Percentiles rank a stretch among this genome's conserved stretches.
phyloP scores from a whole-genome alignment of 2,329 filamentous ascomycete species.

The Sarocladium brachiariae region DNA sequence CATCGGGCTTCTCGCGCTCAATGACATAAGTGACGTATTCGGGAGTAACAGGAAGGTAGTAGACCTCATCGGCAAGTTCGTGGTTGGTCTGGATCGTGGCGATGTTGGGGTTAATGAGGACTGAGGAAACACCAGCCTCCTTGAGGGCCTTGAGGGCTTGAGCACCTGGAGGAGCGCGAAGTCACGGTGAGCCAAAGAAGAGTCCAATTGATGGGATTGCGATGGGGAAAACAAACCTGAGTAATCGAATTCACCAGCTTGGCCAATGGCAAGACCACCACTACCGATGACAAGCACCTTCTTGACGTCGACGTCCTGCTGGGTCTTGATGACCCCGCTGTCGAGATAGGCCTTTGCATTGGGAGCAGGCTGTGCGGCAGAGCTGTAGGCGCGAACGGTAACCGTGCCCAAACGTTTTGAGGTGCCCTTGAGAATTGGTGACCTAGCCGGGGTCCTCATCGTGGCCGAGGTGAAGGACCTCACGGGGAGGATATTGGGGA shows the following conservation, averaged over 20 bases:
- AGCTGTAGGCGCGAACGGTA: slow-evolving; percentile 35
- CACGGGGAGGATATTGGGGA: slow-evolving; percentile 36
- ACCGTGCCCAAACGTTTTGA: slow-evolving; percentile 44
- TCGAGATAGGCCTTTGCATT: slow-evolving; percentile 82
- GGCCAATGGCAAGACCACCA: slow-evolving; percentile 92
- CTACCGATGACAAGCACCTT: slow-evolving; percentile 96
- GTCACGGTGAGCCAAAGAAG: slow-evolving; percentile 3
- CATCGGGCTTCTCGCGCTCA: slow-evolving; percentile 90
- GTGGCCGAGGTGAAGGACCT: slow-evolving; percentile 36
- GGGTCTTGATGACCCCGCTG: slow-evolving; percentile 77
- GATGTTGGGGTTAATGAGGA: slow-evolving; percentile 97
- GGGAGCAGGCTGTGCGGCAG: slow-evolving; percentile 58
- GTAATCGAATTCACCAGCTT: slow-evolving; percentile 98
- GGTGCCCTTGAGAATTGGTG: slow-evolving; percentile 16
- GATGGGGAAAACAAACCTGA: slow-evolving; percentile 60
- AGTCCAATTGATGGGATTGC: slow-evolving; percentile 9
- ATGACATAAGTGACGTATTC: slow-evolving; percentile 98
- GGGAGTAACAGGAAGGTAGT: slow-evolving; percentile 94
- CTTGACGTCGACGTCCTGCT: slow-evolving; percentile 80
- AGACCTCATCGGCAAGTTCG: slow-evolving; percentile 91
- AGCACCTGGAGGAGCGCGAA: slow-evolving; percentile 59
- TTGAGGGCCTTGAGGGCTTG: slow-evolving; percentile 96
- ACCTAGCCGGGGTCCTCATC: slow-evolving; percentile 22
- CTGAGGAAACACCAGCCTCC: slow-evolving; percentile 84
- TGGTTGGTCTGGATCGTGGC: slow-evolving; percentile 98